phyloP scores from a whole-genome alignment of 2,329 filamentous ascomycete genomes.

The Cladophialophora exuberans region DNA sequence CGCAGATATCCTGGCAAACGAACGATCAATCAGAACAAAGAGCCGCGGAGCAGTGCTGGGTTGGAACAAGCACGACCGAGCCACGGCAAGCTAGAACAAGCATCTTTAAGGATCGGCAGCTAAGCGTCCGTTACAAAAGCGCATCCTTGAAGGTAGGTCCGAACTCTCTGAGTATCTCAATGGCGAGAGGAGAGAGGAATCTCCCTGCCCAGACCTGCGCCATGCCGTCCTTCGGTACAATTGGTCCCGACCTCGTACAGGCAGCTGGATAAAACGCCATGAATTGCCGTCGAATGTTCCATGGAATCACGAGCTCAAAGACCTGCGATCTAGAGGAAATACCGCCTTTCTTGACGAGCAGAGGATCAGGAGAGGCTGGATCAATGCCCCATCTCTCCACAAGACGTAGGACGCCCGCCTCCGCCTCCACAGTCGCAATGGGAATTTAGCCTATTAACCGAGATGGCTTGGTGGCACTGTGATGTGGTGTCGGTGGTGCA shows the following conservation, averaged over 20 bases:
- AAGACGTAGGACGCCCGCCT: conserved; percentile 3
- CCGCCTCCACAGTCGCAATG: conserved; percentile 18
- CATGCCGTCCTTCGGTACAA: not conserved
- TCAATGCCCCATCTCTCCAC: conserved; percentile 8
- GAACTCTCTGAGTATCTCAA: conserved; percentile 3
- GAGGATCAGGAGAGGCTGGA: conserved; percentile 17
- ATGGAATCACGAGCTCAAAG: conserved; percentile 14
- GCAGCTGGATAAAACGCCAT: conserved; percentile 6
- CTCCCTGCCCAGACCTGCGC: not conserved
- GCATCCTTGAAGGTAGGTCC: conserved; percentile 1
- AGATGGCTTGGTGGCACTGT: too few relatives aligned
- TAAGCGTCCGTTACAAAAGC: conserved; percentile 24
- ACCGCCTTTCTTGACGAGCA: not conserved
- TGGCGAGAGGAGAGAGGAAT: not conserved
- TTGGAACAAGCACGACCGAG: conserved; percentile 8
- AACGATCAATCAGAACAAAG: conserved; percentile 9
- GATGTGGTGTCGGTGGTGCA: not conserved
- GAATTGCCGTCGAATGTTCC: conserved; percentile 17
- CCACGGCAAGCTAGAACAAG: conserved; percentile 14
- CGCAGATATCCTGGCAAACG: conserved; percentile 8
- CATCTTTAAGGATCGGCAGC: conserved; percentile 18
- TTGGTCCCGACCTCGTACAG: conserved; percentile 4
- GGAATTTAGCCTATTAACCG: conserved; percentile 15
- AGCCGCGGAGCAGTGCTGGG: conserved; percentile 10
- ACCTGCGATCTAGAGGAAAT: not conserved